Percentiles rank a stretch among this genome's conserved stretches.
Conservation (phyloP, 2,329 filamentous ascomycete genomes). For the Ophiostoma sp. region DNA sequence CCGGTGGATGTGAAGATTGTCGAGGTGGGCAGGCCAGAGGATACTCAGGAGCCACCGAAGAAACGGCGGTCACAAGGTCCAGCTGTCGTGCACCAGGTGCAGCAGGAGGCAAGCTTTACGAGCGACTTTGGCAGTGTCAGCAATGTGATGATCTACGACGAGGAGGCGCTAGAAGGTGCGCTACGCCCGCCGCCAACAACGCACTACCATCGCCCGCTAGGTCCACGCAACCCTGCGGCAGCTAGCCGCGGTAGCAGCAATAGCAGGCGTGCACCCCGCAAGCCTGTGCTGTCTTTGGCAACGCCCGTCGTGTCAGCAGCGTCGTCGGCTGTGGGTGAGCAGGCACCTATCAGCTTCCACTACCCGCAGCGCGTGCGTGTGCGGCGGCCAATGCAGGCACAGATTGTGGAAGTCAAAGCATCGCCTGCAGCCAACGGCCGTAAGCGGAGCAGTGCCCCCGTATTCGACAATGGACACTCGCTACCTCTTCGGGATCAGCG, state of each 20-base stretch:
- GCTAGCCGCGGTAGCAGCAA: background rate
- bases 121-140: background rate
- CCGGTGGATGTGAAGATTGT: background rate
- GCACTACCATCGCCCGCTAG: slow-evolving; percentile 15
- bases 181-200: background rate
- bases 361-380: slow-evolving; percentile 31
- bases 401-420: slow-evolving; percentile 16
- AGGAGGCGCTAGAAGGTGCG: background rate
- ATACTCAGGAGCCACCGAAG: background rate
- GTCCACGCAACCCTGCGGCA: slow-evolving; percentile 1
- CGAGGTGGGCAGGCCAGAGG: background rate
- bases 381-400: slow-evolving; percentile 17
- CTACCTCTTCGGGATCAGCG: background rate
- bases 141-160: background rate
- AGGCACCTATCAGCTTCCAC: slow-evolving; percentile 30
- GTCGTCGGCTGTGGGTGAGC: slow-evolving; percentile 3
- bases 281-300: slow-evolving; percentile 6
- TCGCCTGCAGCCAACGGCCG: slow-evolving; percentile 2
- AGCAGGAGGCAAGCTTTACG: background rate
- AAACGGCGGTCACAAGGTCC: slow-evolving; percentile 16
- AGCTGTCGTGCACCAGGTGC: slow-evolving; percentile 22
- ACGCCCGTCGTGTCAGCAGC: slow-evolving; percentile 10
- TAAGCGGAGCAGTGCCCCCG: background rate
- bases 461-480: background rate
- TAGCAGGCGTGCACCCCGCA: background rate